Base-by-base conservation (phyloP, 768 basidiomycete genomes). In the Naematelia aurantialba region DNA sequence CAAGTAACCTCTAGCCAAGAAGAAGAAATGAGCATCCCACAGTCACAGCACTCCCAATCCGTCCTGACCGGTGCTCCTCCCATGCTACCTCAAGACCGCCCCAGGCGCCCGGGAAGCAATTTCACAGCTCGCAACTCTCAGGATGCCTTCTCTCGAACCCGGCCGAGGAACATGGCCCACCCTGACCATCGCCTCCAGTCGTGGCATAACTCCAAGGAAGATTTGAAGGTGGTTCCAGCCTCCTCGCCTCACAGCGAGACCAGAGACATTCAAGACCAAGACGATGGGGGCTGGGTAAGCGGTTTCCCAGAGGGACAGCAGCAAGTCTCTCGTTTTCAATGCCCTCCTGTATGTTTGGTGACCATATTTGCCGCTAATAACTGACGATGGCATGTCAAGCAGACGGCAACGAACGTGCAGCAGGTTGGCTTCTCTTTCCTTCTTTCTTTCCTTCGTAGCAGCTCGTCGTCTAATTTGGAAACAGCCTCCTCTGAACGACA, bases 391-490 rank as follows among this genome's bases (percentile, higher is more conserved):
- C 34, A 17, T 8, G 8, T 39, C 34, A 8, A 39, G 34, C 34
- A 39, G 17, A 39, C 17, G 34, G 17, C 34, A 39, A 39, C 8
- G 34, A 8, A 8, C 34, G 34, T 39, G 34, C 34, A 39, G 8
- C 34, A 39, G 34, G 34, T 17, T 8, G 17, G 34, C 34, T 39
- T 39, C 34, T 39, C 34, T 39, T 47, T 47, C 46, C 19, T 44
- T n/a, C n/a, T 47, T 47, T 47, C 46, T 19, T 47, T 47, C 46
- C 46, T 19, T 19, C 5, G 46, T 39, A 17, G 34, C 34, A 39
- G 34, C 5, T 47, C 19, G 5, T 47, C 21, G 46, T 47, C 46
- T 47, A 12, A 47, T 25, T 8, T 25, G 5, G 8, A 10, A 19
- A 25, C 8, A 19, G 46, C 8, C 21, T 5, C 46, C n/a, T 47